These are phyloP conservation scores for Quercus berberidifolia DNA, from an alignment of 306 rosid genomes.

Conservation along the genomic window DNA sequence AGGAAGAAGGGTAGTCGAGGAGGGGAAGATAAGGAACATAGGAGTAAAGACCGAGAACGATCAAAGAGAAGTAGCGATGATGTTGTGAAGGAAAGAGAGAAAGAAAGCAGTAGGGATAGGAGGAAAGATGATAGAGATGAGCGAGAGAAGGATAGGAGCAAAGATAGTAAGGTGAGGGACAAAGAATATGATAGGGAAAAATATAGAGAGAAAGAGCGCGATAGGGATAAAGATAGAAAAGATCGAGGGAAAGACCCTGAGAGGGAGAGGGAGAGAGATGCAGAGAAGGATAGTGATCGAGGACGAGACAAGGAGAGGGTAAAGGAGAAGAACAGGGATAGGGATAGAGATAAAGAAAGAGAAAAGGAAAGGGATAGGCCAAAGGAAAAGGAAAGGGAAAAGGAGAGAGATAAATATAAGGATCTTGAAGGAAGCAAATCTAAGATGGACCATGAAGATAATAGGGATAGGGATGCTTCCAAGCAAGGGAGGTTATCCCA, in stretches of 20 bases:
- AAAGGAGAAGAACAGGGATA: constrained; percentile 44
- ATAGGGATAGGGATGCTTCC: constrained; percentile 43
- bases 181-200: constrained; percentile 70
- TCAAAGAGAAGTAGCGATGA: constrained; percentile 49
- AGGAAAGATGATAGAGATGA: constrained; percentile 77
- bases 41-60: constrained; percentile 60
- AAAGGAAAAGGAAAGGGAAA: constrained; percentile 52
- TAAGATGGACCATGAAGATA: constrained; percentile 41
- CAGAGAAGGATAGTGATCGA: constrained; percentile 39
- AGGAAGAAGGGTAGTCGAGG: constrained; percentile 65
- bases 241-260: constrained; percentile 57
- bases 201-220: constrained; percentile 58
- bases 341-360: constrained; percentile 44
- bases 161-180: constrained; percentile 61
- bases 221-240: constrained; percentile 63
- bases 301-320: background rate
- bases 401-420: constrained; percentile 45
- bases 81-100: constrained; percentile 42
- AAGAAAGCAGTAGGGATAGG: constrained; percentile 54
- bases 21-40: constrained; percentile 67
- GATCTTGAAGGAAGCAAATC: constrained; percentile 24
- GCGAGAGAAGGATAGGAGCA: constrained; percentile 62
- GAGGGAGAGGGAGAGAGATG: constrained; percentile 33
- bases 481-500: constrained; percentile 42
- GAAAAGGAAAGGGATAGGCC: constrained; percentile 36